Evolutionary conservation across 441 rosid genomes (phyloP), one percentile per base, ranked within the genome.

Genomic region (Melastoma candidum): DNA sequence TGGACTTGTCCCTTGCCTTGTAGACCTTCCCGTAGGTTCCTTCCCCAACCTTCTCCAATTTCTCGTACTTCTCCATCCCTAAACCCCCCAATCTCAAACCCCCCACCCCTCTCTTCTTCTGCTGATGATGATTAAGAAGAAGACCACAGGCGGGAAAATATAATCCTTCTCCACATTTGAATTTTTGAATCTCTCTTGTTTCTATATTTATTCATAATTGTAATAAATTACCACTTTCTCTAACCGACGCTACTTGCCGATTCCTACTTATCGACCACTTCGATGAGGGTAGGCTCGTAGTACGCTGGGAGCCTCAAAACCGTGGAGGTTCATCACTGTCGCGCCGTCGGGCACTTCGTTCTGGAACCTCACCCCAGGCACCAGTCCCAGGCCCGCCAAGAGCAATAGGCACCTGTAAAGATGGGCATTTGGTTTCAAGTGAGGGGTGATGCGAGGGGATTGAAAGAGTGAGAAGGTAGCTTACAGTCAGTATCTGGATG

Each of bases 21-120:
- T 88, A 92, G 0, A 88, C 98, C 61, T 92, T 92, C 0, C 98
- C 98, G 58, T 92, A 88, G 0, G 98, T 88, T 11, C 98, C 98
- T 66, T 92, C 97, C 1, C 98, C 98, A 0, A 92, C 83, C 68
- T 88, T 92, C 71, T 92, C 97, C 3, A 92, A 79, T 65, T 85
- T 92, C 81, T 85, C 95, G 58, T 92, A 92, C 64, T 88, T 92
- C 12, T 92, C 98, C 98, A 92, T 92, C 44, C 22, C 22, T 17
- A 17, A 17, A 17, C 22, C 22, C 22, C 22, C 22, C 22, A 17
- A 17, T 17, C 22, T 17, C 22, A 17, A 17, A 17, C 22, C 22
- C 22, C 22, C 22, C 22, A 17, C 22, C 54, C 24, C n/a, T 51
- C 22, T n/a, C 12, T 27, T 39, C 26, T 27, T 27, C 24, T 3